Base-by-base conservation (phyloP, 345 rosid genomes). In the Gossypium australe region DNA sequence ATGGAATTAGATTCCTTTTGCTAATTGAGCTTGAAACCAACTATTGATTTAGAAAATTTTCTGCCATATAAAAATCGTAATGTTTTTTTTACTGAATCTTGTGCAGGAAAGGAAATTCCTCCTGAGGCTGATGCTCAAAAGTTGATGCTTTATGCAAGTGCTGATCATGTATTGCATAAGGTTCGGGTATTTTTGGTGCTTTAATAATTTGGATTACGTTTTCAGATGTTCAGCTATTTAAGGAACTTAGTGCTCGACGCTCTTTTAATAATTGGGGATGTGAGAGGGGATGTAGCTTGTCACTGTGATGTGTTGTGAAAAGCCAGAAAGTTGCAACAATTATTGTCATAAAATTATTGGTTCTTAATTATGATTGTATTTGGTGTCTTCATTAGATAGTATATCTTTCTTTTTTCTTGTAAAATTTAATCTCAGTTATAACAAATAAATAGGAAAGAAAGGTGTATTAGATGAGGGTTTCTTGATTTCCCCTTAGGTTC, bases 31-130 rank as follows among this genome's bases (percentile, higher is more conserved):
- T 55, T 71, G 49, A 53, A 71, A 13, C 38, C 11, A 18, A 18
- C 49, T 71, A 29, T 53, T 71, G 62, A 53, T 17, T 3, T 29
- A 53, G 63, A 71, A 71, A 27, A 4, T 55, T 71, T 55, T 11
- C 29, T 56, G 7, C 17, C 74, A 55, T 56, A 71, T 55, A 22
- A 34, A 34, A 11, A 24, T 76, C 88, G 94, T 82, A 11, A 24
- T 24, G 12, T 43, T 65, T 63, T n/a, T 64, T 3, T 57, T 53
- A 34, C 7, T 81, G 62, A 51, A 76, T 60, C 72, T 10, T 75
- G 13, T 61, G 44, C 86, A 92, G 98, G 93, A 78, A 89, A 90
- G 74, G 93, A 91, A 75, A 72, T 94, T 78, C 87, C 89, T 73
- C 85, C 85, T 59, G 91, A 70, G 52, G 79, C 34, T 45, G 80